phyloP scores from a whole-genome alignment of 441 rosid genomes.

The Jatropha podagrica region DNA sequence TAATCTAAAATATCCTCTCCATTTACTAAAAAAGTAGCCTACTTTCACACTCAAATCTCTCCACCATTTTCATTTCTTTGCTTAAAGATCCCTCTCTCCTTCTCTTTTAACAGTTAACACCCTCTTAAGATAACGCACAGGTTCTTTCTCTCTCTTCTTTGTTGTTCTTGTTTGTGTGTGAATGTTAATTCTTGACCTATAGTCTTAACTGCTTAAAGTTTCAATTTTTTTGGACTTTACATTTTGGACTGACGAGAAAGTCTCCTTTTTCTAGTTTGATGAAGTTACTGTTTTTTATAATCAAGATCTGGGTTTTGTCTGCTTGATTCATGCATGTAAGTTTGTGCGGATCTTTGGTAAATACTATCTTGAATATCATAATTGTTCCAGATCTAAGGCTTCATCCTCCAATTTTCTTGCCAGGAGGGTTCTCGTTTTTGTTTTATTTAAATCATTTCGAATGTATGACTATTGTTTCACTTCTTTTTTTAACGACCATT shows the following conservation, averaged over 20 bases:
- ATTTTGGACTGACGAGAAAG: slow-evolving; percentile 12
- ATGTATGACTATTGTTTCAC: slow-evolving; percentile 8
- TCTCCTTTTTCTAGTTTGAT: slow-evolving; percentile 5
- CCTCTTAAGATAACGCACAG: slow-evolving; percentile 5
- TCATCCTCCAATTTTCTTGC: slow-evolving; percentile 6
- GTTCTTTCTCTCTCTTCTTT: slow-evolving; percentile 18
- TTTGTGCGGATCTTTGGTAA: slow-evolving; percentile 35
- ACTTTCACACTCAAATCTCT: slow-evolving; percentile 12
- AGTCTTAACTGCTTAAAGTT: slow-evolving; percentile 22
- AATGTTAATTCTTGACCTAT: neutral
- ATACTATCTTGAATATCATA: slow-evolving; percentile 20
- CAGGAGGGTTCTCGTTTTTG: neutral
- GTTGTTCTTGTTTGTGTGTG: neutral
- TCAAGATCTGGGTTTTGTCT: slow-evolving; percentile 38
- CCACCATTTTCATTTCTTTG: slow-evolving; percentile 24
- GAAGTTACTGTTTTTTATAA: slow-evolving; percentile 15
- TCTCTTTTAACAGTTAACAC: neutral
- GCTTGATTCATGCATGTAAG: slow-evolving; percentile 21
- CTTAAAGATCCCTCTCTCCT: slow-evolving; percentile 3
- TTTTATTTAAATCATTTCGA: slow-evolving; percentile 7
- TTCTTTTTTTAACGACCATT: neutral
- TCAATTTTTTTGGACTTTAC: slow-evolving; percentile 21
- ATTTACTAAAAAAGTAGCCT: slow-evolving; percentile 19
- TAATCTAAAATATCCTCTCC: slow-evolving; percentile 24
- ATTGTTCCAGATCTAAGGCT: slow-evolving; percentile 36